phyloP scores from a whole-genome alignment of 2,329 filamentous ascomycete species.

The Penicillium vulpinum region DNA sequence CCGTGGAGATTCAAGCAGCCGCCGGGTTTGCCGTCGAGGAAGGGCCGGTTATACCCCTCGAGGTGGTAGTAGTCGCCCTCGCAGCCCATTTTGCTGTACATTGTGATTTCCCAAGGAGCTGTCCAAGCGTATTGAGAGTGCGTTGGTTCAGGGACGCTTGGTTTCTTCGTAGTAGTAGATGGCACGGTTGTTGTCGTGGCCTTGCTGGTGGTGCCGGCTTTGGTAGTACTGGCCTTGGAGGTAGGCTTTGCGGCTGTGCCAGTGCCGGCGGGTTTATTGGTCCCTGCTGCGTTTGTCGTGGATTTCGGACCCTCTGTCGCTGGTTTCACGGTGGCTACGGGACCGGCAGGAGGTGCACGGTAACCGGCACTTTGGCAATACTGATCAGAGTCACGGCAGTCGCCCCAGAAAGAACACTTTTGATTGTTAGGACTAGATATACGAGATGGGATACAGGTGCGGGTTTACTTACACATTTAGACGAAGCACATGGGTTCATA shows the following conservation, averaged over 20 bases:
- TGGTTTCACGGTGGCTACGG: neutral
- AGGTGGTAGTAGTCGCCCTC: constrained; percentile 2
- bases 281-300: neutral
- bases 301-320: neutral
- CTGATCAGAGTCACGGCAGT: neutral
- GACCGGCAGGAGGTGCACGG: neutral
- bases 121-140: neutral
- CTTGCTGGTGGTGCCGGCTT: neutral
- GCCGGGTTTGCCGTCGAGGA: neutral
- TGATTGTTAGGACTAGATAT: neutral
- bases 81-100: neutral
- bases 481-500: neutral
- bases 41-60: neutral
- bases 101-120: neutral
- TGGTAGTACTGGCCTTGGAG: neutral
- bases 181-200: neutral
- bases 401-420: constrained; percentile 5
- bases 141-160: neutral
- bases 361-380: neutral
- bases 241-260: neutral
- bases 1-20: constrained; percentile 6
- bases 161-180: neutral
- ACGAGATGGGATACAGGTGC: too few species aligned
- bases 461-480: neutral
- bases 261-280: neutral